phyloP scores from a whole-genome alignment of 2,329 filamentous ascomycete species.

The Hysterium pulicare region DNA sequence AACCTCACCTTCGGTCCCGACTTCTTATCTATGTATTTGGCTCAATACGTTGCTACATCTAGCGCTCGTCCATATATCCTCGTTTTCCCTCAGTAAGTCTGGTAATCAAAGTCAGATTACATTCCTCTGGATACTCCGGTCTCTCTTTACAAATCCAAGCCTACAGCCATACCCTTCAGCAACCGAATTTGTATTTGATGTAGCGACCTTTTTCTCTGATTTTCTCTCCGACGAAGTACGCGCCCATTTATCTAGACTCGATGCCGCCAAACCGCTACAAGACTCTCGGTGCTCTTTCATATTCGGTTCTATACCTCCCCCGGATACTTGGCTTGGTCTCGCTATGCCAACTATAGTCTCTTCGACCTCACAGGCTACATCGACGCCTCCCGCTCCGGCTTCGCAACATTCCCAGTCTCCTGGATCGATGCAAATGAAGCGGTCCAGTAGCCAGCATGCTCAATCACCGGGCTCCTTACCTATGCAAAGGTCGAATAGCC shows the following conservation, averaged over 20 bases:
- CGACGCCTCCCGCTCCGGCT: conserved; percentile 17
- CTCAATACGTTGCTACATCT: conserved; percentile 40
- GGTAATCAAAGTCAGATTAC: conserved; percentile 16
- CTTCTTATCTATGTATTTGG: conserved; percentile 22
- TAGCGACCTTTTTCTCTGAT: conserved; percentile 42
- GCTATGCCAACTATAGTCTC: conserved; percentile 25
- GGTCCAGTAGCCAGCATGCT: conserved; percentile 25
- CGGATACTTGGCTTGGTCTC: conserved; percentile 44
- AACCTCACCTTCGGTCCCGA: not conserved
- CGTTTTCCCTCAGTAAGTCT: conserved; percentile 20
- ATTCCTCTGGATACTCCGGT: conserved; percentile 34
- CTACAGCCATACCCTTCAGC: conserved; percentile 34
- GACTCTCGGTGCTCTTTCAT: conserved; percentile 41
- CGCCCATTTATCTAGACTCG: conserved; percentile 26
- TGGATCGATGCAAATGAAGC: conserved; percentile 15
- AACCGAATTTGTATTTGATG: conserved; percentile 43
- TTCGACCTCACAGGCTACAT: conserved; percentile 8
- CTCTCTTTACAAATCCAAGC: conserved; percentile 36
- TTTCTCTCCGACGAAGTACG: conserved; percentile 39
- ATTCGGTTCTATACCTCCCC: conserved; percentile 31
- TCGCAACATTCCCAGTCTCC: conserved; percentile 1
- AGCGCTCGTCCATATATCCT: conserved; percentile 33
- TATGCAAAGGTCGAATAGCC: conserved; percentile 25
- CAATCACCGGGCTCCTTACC: too few species aligned
- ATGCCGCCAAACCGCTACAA: conserved; percentile 18